phyloP scores from a whole-genome alignment of 495 filamentous ascomycete genomes.

The Viridothelium virens region DNA sequence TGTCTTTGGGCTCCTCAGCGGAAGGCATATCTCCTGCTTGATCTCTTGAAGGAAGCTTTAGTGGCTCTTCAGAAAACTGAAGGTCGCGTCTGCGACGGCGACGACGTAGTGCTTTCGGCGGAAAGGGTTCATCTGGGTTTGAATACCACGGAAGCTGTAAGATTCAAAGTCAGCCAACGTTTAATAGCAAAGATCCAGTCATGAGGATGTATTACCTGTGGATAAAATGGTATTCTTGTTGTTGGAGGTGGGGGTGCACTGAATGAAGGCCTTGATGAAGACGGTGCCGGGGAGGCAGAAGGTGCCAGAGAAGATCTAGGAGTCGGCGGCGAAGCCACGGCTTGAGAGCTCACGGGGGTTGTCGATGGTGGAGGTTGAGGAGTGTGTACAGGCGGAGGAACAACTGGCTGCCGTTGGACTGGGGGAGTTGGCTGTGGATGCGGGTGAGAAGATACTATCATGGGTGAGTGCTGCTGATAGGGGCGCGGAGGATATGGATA shows the following conservation, averaged over 20 bases:
- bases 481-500: conserved; percentile 24
- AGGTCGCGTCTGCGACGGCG: conserved; percentile 39
- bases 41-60: conserved; percentile 48
- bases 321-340: conserved; percentile 23
- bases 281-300: conserved; percentile 19
- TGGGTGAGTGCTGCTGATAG: conserved; percentile 26
- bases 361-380: conserved; percentile 14
- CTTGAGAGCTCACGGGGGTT: conserved; percentile 18
- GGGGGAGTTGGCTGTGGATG: conserved; percentile 27
- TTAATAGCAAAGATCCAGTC: too few species aligned
- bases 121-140: conserved; percentile 57
- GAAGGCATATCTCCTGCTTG: conserved; percentile 10
- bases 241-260: conserved; percentile 24
- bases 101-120: conserved; percentile 41
- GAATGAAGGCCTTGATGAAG: conserved; percentile 23
- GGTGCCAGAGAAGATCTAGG: conserved; percentile 10
- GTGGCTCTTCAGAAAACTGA: conserved; percentile 31
- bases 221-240: conserved; percentile 45
- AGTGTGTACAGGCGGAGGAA: conserved; percentile 16
- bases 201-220: conserved; percentile 45
- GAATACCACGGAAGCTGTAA: conserved; percentile 79
- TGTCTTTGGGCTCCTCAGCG: conserved; percentile 24
- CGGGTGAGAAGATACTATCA: conserved; percentile 36
- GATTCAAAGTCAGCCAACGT: background rate
- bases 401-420: conserved; percentile 19